phyloP scores from a whole-genome alignment of 106 monocot genomes.

The Agapanthus africanus region DNA sequence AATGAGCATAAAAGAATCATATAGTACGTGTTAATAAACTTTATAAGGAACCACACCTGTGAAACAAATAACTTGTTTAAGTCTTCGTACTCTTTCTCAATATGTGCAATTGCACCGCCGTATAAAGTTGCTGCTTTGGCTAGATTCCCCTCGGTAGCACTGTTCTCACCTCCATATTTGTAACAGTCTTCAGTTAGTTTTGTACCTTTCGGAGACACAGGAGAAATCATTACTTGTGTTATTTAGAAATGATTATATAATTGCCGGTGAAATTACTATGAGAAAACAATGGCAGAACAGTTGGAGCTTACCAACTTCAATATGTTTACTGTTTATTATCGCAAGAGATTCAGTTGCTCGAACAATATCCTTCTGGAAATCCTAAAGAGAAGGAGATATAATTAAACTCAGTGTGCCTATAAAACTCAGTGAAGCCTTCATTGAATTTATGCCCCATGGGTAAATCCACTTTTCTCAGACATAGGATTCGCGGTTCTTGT shows the following conservation, averaged over 20 bases:
- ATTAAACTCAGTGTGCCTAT: no score
- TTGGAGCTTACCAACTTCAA: slow-evolving; percentile 78
- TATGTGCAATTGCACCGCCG: slow-evolving; percentile 71
- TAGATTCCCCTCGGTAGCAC: slow-evolving; percentile 46
- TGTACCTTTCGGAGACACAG: slow-evolving; percentile 40
- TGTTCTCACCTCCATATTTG: slow-evolving; percentile 80
- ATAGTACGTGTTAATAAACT: neutral
- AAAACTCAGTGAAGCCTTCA: neutral
- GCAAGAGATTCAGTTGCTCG: slow-evolving; percentile 62
- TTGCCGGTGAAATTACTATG: neutral
- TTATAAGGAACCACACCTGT: slow-evolving; percentile 43
- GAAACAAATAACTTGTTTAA: slow-evolving; percentile 46
- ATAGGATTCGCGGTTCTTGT: neutral
- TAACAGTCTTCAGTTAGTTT: slow-evolving; percentile 92
- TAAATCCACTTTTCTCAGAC: neutral
- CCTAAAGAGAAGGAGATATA: slow-evolving; percentile 50
- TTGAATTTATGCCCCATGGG: neutral
- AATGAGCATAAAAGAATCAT: neutral
- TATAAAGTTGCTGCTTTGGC: slow-evolving; percentile 82
- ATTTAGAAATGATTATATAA: neutral
- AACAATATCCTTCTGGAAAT: slow-evolving; percentile 92
- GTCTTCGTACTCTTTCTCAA: slow-evolving; percentile 89
- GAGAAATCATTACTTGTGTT: neutral
- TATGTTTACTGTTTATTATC: slow-evolving; percentile 41
- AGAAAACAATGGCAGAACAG: neutral